Evolutionary conservation across 2,329 filamentous ascomycete genomes (phyloP).

Genomic region (Curvularia sp.): DNA sequence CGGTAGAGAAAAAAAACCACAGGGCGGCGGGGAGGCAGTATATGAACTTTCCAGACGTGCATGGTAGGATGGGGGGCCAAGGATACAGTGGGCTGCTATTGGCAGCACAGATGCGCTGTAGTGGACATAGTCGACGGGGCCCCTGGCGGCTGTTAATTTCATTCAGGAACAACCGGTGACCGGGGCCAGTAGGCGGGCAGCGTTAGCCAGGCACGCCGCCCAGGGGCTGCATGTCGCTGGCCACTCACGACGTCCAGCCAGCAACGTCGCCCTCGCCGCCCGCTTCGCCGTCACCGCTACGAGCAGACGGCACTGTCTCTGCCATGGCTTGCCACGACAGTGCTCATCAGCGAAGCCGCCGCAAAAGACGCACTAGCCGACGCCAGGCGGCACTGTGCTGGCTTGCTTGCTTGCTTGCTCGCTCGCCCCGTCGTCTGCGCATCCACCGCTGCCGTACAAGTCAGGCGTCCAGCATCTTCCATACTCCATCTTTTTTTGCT

Average conservation of each 20-base stretch:
- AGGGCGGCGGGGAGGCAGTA: slow-evolving; percentile 32
- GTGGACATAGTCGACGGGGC: slow-evolving; percentile 19
- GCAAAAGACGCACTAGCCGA: neutral
- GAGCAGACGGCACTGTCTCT: too few relatives aligned
- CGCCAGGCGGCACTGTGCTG: neutral
- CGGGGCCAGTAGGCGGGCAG: slow-evolving; percentile 37
- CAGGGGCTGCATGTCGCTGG: slow-evolving; percentile 26
- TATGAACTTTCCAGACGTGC: slow-evolving; percentile 42
- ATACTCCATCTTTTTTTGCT: slow-evolving; percentile 8
- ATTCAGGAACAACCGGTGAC: slow-evolving; percentile 37
- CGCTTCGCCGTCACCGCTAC: slow-evolving; percentile 14
- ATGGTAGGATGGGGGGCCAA: slow-evolving; percentile 43
- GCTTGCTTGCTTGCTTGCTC: slow-evolving; percentile 10
- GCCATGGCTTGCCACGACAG: too few relatives aligned
- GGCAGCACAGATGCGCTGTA: slow-evolving; percentile 25
- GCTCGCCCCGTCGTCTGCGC: slow-evolving; percentile 1
- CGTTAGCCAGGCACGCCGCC: slow-evolving; percentile 35
- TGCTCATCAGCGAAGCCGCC: neutral
- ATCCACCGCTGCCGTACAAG: neutral
- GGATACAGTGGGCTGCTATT: slow-evolving; percentile 26
- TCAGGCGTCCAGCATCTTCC: neutral
- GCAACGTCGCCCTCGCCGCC: slow-evolving; percentile 26
- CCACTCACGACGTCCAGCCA: slow-evolving; percentile 32
- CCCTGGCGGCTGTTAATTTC: slow-evolving; percentile 49
- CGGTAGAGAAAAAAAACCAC: slow-evolving; percentile 37